Percentiles rank a stretch among this genome's conserved stretches.
These are phyloP conservation scores for Arthonia radiata DNA, from an alignment of 495 filamentous ascomycete genomes.

Conservation along the genomic window DNA sequence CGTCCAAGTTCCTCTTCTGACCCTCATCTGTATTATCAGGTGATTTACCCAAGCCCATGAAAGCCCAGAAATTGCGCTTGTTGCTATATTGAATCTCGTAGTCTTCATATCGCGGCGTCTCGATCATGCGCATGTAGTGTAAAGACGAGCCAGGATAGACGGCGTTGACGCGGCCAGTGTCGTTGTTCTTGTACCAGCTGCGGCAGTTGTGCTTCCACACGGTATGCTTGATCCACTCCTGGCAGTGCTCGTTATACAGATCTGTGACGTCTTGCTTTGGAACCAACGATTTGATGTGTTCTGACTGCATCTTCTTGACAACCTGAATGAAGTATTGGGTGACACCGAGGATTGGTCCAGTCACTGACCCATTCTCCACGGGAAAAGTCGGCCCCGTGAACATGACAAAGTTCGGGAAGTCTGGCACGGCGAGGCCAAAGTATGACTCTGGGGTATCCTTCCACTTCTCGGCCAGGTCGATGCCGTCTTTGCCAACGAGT, in stretches of 20 bases:
- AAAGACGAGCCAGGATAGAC: slow-evolving; percentile 12
- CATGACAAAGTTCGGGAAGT: slow-evolving; percentile 36
- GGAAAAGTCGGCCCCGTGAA: slow-evolving; percentile 12
- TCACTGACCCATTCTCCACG: slow-evolving; percentile 13
- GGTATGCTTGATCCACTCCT: slow-evolving; percentile 16
- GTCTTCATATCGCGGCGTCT: slow-evolving; percentile 12
- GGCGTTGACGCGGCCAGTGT: slow-evolving; percentile 14
- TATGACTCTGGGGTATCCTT: slow-evolving; percentile 33
- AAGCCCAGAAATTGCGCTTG: slow-evolving; percentile 14
- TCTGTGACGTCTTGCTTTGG: no score
- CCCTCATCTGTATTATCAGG: slow-evolving; percentile 3
- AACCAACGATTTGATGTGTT: no score
- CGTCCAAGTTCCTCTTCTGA: no score
- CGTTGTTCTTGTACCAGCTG: slow-evolving; percentile 14
- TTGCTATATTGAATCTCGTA: slow-evolving; percentile 13
- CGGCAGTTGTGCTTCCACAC: slow-evolving; percentile 16
- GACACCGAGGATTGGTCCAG: slow-evolving; percentile 10
- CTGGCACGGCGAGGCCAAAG: slow-evolving; percentile 32
- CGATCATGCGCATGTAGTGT: slow-evolving; percentile 11
- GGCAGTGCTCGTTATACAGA: no score
- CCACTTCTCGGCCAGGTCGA: slow-evolving; percentile 25
- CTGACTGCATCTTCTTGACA: background rate
- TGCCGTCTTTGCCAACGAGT: slow-evolving; percentile 14
- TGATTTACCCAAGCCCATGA: slow-evolving; percentile 12
- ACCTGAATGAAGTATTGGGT: slow-evolving; percentile 7